Conservation (phyloP, 768 basidiomycete genomes). For the Asterophora parasitica region DNA sequence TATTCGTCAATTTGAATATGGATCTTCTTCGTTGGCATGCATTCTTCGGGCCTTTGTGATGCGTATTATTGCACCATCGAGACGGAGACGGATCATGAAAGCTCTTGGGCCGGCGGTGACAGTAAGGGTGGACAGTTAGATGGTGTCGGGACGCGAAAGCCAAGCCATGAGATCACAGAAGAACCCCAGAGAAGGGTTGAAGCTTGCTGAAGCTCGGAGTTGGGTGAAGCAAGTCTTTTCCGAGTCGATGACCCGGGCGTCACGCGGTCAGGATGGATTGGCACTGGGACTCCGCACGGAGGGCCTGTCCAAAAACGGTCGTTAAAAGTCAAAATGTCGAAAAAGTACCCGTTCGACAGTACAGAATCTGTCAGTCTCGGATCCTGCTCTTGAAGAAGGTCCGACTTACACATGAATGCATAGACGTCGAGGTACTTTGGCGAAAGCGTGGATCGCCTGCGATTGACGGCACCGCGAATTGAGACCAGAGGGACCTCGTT, state of each 20-base stretch:
- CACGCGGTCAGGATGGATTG: background rate
- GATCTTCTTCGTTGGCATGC: background rate
- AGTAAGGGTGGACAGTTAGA: background rate
- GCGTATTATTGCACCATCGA: background rate
- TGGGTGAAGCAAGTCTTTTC: background rate
- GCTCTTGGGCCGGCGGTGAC: background rate
- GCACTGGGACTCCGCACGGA: background rate
- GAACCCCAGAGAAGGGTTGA: background rate
- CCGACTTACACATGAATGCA: too few relatives aligned
- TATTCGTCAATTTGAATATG: background rate
- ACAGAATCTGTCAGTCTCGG: background rate
- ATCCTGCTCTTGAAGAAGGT: background rate
- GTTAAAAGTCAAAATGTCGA: too few relatives aligned
- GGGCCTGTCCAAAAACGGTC: background rate
- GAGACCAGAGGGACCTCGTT: too few relatives aligned
- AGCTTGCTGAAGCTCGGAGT: background rate
- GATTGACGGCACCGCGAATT: too few relatives aligned
- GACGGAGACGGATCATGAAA: background rate
- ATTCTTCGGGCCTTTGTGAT: background rate
- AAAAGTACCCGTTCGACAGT: background rate
- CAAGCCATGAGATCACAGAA: background rate
- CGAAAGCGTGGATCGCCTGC: too few relatives aligned
- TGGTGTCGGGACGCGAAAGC: background rate
- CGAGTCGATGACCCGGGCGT: background rate
- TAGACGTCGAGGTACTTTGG: background rate